A percentile compares a stretch with the other conserved stretches of the same genome.
Evolutionary conservation across 192 early-diverging fungal species (phyloP).

Genomic region (Entophlyctis helioformis): DNA sequence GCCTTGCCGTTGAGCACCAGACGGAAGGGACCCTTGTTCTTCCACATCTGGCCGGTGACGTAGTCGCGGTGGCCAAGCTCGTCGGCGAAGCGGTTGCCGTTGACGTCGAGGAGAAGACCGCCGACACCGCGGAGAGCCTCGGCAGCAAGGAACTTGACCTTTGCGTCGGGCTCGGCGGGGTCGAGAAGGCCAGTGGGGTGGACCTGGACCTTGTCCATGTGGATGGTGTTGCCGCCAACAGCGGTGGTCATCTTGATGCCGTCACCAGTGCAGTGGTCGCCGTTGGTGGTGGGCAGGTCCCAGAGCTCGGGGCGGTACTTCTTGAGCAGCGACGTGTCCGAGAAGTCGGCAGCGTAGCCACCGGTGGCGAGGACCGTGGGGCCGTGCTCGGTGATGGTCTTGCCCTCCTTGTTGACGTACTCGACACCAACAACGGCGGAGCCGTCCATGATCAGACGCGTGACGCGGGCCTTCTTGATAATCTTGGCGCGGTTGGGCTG

Average conservation of each 20-base stretch:
- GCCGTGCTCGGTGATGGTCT: conserved; percentile 48
- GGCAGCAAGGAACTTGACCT: conserved; percentile 90
- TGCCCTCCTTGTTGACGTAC: conserved; percentile 47
- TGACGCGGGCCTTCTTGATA: conserved; percentile 74
- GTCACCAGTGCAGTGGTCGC: conserved; percentile 89
- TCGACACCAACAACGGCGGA: conserved; percentile 70
- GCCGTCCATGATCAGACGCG: conserved; percentile 53
- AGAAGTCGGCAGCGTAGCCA: conserved; percentile 90
- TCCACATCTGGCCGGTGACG: conserved; percentile 81
- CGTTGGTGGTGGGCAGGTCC: conserved; percentile 80
- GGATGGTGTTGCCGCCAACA: conserved; percentile 73
- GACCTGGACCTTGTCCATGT: conserved; percentile 95
- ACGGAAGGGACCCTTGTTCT: conserved; percentile 74
- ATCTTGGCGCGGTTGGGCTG: conserved; percentile 62
- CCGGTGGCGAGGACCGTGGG: conserved; percentile 88
- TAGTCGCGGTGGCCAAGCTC: conserved; percentile 91
- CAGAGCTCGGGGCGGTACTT: conserved; percentile 47
- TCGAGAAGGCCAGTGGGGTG: conserved; percentile 95
- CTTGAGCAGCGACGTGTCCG: conserved; percentile 59
- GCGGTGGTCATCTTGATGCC: conserved; percentile 79
- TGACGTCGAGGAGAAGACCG: conserved; percentile 68
- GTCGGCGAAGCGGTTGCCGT: conserved; percentile 81
- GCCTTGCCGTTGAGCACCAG: conserved; percentile 73
- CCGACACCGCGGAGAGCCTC: conserved; percentile 92
- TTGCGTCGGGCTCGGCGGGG: conserved; percentile 73